Conservation (phyloP, 2,329 filamentous ascomycete species). For the Phyllosticta capitalensis region DNA sequence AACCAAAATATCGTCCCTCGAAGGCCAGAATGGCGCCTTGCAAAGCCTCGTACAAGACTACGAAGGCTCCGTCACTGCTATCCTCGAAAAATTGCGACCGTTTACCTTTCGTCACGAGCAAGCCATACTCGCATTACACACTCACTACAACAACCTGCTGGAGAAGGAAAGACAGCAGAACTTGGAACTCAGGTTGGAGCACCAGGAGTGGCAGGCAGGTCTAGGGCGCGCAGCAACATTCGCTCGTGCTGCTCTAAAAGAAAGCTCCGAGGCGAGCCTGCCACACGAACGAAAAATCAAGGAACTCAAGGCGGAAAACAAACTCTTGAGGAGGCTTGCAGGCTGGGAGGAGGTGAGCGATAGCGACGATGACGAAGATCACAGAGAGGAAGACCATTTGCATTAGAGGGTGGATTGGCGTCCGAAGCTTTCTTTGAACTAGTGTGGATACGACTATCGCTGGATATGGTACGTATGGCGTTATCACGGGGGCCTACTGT, state of each 20-base stretch:
- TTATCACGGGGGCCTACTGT: neutral
- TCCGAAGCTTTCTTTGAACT: neutral
- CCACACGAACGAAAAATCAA: constrained; percentile 30
- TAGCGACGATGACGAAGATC: constrained; percentile 33
- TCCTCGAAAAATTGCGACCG: constrained; percentile 29
- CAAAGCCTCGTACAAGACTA: constrained; percentile 29
- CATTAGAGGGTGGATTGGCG: neutral
- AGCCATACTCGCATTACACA: constrained; percentile 35
- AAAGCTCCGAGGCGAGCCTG: constrained; percentile 27
- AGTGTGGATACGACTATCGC: neutral
- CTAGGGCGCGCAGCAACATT: constrained; percentile 34
- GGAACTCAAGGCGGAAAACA: constrained; percentile 39
- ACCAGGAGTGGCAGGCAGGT: constrained; percentile 41
- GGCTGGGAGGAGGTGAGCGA: constrained; percentile 36
- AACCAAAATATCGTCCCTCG: constrained; percentile 19
- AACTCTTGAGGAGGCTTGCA: constrained; percentile 34
- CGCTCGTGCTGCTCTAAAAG: constrained; percentile 30
- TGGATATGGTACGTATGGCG: neutral
- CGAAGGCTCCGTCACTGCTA: constrained; percentile 31
- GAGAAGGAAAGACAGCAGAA: constrained; percentile 34
- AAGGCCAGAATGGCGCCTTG: constrained; percentile 19
- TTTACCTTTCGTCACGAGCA: constrained; percentile 33
- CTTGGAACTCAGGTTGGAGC: constrained; percentile 37
- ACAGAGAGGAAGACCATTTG: constrained; percentile 16
- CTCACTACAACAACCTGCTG: constrained; percentile 38